Evolutionary conservation across 176 grass and related monocot genomes (phyloP), one percentile per base, ranked within the genome.

Genomic region (Aegilops tauschii): DNA sequence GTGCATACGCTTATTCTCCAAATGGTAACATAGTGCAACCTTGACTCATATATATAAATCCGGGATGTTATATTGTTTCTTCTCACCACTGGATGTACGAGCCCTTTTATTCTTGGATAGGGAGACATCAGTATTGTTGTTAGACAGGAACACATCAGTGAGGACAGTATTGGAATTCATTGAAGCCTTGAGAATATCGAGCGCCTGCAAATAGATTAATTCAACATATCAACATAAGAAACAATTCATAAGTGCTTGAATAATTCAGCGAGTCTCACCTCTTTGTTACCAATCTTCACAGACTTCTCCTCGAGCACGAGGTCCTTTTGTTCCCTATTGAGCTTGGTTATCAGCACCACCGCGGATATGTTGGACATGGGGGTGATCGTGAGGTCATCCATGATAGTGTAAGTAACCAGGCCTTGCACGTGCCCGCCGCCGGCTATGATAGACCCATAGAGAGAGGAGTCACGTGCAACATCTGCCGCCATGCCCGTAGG

Each of bases 351-450:
- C 31, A 89, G 2, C 1, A 59, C 65, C 63, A 87, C 73, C 37
- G 20, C 63, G 5, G 88, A 88, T 4, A 79, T 85, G 58, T 16
- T 84, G 0, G 91, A 87, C 85, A 85, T 79, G 27, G 87, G 87
- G n/a, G 20, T 66, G 18, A 93, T 23, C 3, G 69, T 66, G 20
- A 93, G 81, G 84, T 90, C 81, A 25, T 93, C 91, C 82, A 85
- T 85, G 13, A 90, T 32, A 1, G 49, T 69, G 63, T 79, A 92
- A 2, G 83, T 80, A 5, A 67, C 42, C 1, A 67, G 5, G 17
- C 37, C 86, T n/a, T 73, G 70, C 25, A 94, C 92, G 44, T 86
- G 88, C 2, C 47, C 47, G 13, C 83, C 86, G 0, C 9, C 58
- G 3, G 68, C 5, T 16, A 1, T 18, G 18, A 8, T 5, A 32